Evolutionary conservation across 2,329 filamentous ascomycete genomes (phyloP).

Genomic region (Aspergillus alliaceus): DNA sequence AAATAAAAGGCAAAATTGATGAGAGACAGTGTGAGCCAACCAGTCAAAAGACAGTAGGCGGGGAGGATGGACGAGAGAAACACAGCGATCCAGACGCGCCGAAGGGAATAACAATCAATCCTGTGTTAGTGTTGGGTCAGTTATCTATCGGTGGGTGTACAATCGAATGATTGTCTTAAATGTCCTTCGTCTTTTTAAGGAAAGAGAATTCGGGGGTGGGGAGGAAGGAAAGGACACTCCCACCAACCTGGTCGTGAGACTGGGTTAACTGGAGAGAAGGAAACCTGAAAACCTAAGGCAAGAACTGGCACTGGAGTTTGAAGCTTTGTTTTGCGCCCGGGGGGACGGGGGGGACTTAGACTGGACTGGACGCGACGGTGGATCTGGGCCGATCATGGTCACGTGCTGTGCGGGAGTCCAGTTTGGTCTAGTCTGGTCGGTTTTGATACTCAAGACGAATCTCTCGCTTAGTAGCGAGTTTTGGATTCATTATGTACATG

Average conservation of each 20-base stretch:
- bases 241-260: neutral
- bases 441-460: too few species aligned
- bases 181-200: neutral
- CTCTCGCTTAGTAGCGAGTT: too few species aligned
- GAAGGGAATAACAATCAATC: slow-evolving; percentile 2
- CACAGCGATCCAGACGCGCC: slow-evolving; percentile 12
- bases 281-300: neutral
- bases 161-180: neutral
- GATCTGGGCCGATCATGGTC: neutral
- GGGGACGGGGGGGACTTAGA: neutral
- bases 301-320: neutral
- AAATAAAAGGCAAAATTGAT: neutral
- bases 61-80: slow-evolving; percentile 3
- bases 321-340: slow-evolving; percentile 2
- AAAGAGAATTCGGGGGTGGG: neutral
- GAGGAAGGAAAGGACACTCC: neutral
- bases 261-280: neutral
- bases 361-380: neutral
- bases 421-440: too few species aligned
- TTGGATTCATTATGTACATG: too few species aligned
- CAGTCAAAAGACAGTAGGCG: slow-evolving; percentile 9
- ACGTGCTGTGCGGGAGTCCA: neutral
- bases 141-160: neutral
- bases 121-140: neutral
- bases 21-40: neutral